Evolutionary conservation across 129 eudicot genomes (phyloP).

Genomic region (Flaveria sonorensis): DNA sequence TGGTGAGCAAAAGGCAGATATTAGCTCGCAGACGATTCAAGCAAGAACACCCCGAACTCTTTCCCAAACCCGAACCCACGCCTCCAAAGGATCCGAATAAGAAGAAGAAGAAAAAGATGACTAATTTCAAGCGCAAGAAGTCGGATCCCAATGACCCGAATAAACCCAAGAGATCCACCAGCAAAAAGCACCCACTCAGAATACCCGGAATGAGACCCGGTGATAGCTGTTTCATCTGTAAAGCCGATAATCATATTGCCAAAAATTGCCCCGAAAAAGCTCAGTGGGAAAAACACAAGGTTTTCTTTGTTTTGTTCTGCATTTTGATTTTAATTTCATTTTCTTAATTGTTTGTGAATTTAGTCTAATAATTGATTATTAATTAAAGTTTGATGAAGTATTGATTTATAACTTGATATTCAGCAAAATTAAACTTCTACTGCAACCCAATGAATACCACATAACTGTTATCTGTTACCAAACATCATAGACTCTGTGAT

Average conservation of each 20-base stretch:
- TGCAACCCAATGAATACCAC: too few relatives aligned
- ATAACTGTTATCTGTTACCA: too few relatives aligned
- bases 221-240: constrained; percentile 90
- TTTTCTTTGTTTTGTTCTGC: constrained; percentile 22
- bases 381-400: not conserved
- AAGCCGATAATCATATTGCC: constrained; percentile 78
- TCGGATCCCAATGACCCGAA: constrained; percentile 57
- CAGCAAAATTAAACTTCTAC: too few relatives aligned
- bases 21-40: constrained; percentile 62
- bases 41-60: constrained; percentile 74
- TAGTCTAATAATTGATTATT: not conserved
- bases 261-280: constrained; percentile 86
- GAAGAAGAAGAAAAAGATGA: constrained; percentile 63
- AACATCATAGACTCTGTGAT: not conserved
- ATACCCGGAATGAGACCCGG: constrained; percentile 99
- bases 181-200: constrained; percentile 73
- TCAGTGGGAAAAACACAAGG: constrained; percentile 97
- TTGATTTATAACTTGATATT: too few relatives aligned
- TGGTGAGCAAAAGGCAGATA: constrained; percentile 94
- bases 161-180: constrained; percentile 42
- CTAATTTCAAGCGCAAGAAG: constrained; percentile 70
- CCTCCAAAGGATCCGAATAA: constrained; percentile 73
- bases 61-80: constrained; percentile 73
- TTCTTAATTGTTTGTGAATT: not conserved
- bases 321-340: not conserved